Evolutionary conservation across 176 grass and related monocot species (phyloP).

Genomic region (Luzula sylvatica): DNA sequence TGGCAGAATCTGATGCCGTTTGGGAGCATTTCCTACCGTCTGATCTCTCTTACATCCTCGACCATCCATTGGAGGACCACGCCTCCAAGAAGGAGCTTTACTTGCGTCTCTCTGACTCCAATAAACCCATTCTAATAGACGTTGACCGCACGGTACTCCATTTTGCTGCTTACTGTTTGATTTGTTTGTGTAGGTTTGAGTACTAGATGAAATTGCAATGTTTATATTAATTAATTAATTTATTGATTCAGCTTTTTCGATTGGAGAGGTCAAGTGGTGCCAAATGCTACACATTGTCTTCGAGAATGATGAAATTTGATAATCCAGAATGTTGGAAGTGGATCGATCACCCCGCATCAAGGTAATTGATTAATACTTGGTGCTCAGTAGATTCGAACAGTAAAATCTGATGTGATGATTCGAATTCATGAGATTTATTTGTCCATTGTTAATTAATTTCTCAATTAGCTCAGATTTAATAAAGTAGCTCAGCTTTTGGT

Average conservation of each 20-base stretch:
- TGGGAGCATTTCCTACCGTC: constrained; percentile 21
- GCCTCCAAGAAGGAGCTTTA: constrained; percentile 22
- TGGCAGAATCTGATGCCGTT: background rate
- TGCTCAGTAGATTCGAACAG: no score
- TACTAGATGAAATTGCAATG: background rate
- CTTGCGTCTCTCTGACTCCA: constrained; percentile 18
- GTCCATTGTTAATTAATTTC: background rate
- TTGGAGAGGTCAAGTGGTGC: constrained; percentile 27
- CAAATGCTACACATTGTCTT: background rate
- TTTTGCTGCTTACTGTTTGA: no score
- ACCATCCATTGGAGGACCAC: background rate
- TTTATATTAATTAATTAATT: no score
- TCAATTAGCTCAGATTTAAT: constrained; percentile 16
- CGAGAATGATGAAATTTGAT: background rate
- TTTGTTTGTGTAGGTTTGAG: no score
- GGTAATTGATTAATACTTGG: background rate
- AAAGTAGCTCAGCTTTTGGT: constrained; percentile 14
- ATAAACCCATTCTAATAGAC: background rate
- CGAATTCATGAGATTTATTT: background rate
- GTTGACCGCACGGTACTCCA: constrained; percentile 17
- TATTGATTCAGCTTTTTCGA: constrained; percentile 19
- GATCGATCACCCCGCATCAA: background rate
- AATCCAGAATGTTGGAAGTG: background rate
- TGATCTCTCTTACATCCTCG: constrained; percentile 4
- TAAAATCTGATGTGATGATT: no score